A percentile compares a stretch with the other conserved stretches of the same genome.
These are phyloP conservation scores for Phytopythium aichiense DNA, from an alignment of 352 stramenopile genomes.

Conservation along the genomic window DNA sequence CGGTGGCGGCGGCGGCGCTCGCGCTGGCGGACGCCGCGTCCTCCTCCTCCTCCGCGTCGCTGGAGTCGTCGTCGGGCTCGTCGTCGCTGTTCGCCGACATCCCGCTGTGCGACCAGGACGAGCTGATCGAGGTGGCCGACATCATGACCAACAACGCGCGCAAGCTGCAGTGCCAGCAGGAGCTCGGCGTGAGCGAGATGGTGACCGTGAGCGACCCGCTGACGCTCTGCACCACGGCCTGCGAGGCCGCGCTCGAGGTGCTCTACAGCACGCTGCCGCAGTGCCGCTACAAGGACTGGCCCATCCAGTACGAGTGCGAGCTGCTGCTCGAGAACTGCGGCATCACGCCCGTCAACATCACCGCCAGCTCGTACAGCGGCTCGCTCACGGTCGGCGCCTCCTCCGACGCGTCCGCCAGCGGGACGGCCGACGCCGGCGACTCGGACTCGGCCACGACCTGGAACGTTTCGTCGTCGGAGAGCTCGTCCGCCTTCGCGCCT, in stretches of 20 bases:
- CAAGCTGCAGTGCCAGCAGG: constrained; percentile 45
- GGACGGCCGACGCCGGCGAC: neutral
- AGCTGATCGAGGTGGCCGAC: constrained; percentile 32
- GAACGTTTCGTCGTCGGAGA: constrained; percentile 16
- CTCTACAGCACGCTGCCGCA: constrained; percentile 59
- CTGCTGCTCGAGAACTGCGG: constrained; percentile 46
- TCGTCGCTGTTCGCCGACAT: constrained; percentile 34
- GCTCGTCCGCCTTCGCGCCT: constrained; percentile 28
- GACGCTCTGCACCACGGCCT: constrained; percentile 44
- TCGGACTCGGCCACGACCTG: constrained; percentile 14
- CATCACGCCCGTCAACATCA: constrained; percentile 34
- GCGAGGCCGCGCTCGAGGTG: constrained; percentile 43
- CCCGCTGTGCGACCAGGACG: constrained; percentile 32
- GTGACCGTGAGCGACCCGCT: constrained; percentile 28
- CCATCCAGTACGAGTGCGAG: constrained; percentile 33
- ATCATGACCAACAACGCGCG: constrained; percentile 46
- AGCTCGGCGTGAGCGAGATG: constrained; percentile 46
- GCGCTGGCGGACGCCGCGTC: constrained; percentile 9
- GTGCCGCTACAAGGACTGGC: constrained; percentile 55
- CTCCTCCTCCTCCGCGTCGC: constrained; percentile 15
- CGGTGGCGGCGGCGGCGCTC: constrained; percentile 7
- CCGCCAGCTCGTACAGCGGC: constrained; percentile 10
- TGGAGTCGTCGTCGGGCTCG: constrained; percentile 15
- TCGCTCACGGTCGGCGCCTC: constrained; percentile 2
- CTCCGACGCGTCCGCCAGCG: neutral